These are phyloP conservation scores for Pestalotiopsis sp. DNA, from an alignment of 2,329 filamentous ascomycete genomes.

Conservation along the genomic window DNA sequence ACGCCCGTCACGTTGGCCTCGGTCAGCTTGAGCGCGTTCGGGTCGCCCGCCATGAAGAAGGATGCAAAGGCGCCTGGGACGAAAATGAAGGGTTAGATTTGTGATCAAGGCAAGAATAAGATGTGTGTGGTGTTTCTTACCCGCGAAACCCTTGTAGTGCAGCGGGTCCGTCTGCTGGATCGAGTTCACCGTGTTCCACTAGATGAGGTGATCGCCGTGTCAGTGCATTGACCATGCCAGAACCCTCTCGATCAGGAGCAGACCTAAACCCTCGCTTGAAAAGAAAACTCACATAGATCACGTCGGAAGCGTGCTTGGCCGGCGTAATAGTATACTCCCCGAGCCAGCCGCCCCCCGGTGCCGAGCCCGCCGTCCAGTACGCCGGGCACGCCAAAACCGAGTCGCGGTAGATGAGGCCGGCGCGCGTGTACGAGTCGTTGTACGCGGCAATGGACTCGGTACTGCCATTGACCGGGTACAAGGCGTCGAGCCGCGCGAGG, in stretches of 20 bases:
- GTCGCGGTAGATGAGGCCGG: constrained; percentile 61
- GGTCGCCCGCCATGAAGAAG: constrained; percentile 62
- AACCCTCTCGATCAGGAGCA: neutral
- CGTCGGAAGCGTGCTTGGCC: constrained; percentile 61
- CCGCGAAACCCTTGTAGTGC: constrained; percentile 55
- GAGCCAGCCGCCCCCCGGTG: constrained; percentile 49
- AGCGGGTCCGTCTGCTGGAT: constrained; percentile 54
- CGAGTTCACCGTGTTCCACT: constrained; percentile 60
- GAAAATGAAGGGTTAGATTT: neutral
- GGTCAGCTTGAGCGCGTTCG: constrained; percentile 59
- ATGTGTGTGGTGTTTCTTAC: constrained; percentile 16
- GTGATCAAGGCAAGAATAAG: neutral
- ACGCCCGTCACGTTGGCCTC: constrained; percentile 43
- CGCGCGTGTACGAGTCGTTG: constrained; percentile 52
- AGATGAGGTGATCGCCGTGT: neutral
- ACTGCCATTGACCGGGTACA: constrained; percentile 51
- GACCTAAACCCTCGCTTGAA: neutral
- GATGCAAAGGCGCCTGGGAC: constrained; percentile 57
- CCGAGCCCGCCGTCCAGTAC: constrained; percentile 55
- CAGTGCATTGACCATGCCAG: neutral
- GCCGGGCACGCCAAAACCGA: constrained; percentile 61
- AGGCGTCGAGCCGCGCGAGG: constrained; percentile 37
- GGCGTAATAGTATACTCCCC: constrained; percentile 63
- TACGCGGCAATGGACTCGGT: constrained; percentile 51
- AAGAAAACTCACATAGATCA: constrained; percentile 48